Conservation (phyloP, 495 filamentous ascomycete genomes). For the Xylona heveae region DNA sequence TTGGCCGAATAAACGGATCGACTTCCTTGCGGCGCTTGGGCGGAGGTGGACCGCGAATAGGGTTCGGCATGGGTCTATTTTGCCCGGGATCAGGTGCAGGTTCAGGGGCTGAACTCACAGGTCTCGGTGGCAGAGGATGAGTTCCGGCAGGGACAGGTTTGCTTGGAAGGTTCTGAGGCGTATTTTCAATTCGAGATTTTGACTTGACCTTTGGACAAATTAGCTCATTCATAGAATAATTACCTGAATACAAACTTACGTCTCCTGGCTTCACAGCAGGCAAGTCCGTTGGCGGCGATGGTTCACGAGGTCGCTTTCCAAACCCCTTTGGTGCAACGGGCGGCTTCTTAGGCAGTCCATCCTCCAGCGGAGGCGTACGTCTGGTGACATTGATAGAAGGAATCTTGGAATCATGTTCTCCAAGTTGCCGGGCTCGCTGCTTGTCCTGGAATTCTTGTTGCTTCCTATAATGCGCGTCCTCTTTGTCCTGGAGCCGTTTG, state of each 20-base stretch:
- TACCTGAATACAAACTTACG: too few relatives aligned
- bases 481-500: slow-evolving; percentile 14
- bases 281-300: slow-evolving; percentile 5
- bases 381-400: slow-evolving; percentile 20
- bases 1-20: slow-evolving; percentile 31
- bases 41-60: slow-evolving; percentile 14
- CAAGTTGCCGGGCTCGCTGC: slow-evolving; percentile 21
- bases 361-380: slow-evolving; percentile 5
- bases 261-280: not conserved
- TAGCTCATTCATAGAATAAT: too few relatives aligned
- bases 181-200: too few relatives aligned
- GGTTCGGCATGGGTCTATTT: too few relatives aligned
- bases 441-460: slow-evolving; percentile 18
- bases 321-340: too few relatives aligned
- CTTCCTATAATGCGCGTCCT: slow-evolving; percentile 13
- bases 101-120: too few relatives aligned
- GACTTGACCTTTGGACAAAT: too few relatives aligned
- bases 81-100: too few relatives aligned
- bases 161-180: too few relatives aligned
- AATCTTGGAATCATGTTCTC: slow-evolving; percentile 24
- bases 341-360: slow-evolving; percentile 7
- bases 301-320: slow-evolving; percentile 24
- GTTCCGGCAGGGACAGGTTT: too few relatives aligned
- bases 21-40: slow-evolving; percentile 25
- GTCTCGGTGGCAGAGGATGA: too few relatives aligned